Conservation (phyloP, 139 green algal species). For the Penium margaritaceum region DNA sequence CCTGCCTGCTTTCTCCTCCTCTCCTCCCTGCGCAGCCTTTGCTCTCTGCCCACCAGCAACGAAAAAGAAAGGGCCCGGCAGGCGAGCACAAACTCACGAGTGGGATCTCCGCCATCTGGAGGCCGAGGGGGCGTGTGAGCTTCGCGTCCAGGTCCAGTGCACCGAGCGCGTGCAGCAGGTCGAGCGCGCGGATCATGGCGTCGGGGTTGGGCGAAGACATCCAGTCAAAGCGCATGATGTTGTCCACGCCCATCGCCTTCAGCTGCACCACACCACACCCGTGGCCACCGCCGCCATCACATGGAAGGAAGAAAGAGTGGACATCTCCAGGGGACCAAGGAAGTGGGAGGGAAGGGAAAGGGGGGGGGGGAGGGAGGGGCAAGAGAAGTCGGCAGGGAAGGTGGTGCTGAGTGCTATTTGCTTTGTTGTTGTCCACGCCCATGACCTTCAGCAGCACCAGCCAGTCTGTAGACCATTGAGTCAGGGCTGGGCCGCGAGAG, state of each 20-base stretch:
- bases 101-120: constrained; percentile 34
- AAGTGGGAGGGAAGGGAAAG: too few species aligned
- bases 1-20: too few species aligned
- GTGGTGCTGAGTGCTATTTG: too few species aligned
- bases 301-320: not conserved
- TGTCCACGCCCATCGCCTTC: constrained; percentile 41
- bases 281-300: not conserved
- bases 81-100: constrained; percentile 30
- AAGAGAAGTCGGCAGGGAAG: too few species aligned
- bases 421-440: constrained; percentile 41
- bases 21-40: too few species aligned
- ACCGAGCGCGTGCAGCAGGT: constrained; percentile 79
- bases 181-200: constrained; percentile 70
- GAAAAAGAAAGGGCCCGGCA: too few species aligned
- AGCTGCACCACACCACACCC: constrained; percentile 21
- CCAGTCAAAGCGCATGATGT: constrained; percentile 45
- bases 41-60: too few species aligned
- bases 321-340: not conserved
- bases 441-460: constrained; percentile 36
- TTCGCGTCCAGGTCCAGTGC: constrained; percentile 72
- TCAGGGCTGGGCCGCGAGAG: too few species aligned
- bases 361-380: too few species aligned
- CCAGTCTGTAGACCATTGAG: too few species aligned
- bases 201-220: constrained; percentile 47
- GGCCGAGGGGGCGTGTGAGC: constrained; percentile 43